Conservation (phyloP, 768 basidiomycete species). For the Lactarius tabidus region DNA sequence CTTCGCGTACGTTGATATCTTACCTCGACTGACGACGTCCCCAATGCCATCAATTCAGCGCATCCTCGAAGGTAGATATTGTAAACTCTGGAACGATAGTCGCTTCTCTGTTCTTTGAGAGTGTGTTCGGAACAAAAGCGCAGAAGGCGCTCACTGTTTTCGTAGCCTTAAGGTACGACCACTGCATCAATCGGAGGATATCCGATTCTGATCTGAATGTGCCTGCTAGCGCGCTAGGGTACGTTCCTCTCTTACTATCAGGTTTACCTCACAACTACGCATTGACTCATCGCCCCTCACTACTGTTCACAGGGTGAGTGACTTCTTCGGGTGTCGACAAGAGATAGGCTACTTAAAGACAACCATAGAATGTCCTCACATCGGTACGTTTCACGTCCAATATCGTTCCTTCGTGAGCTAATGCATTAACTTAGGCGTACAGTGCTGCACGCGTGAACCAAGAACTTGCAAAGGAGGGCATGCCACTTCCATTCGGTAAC, state of each 20-base stretch:
- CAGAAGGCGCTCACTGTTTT: slow-evolving; percentile 54
- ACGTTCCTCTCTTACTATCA: slow-evolving; percentile 14
- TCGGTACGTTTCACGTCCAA: not conserved
- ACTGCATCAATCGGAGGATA: not conserved
- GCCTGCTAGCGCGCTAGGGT: slow-evolving; percentile 36
- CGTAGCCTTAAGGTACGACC: slow-evolving; percentile 48
- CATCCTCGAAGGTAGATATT: slow-evolving; percentile 48
- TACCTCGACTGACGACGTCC: not conserved
- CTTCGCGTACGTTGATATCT: slow-evolving; percentile 39
- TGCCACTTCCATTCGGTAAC: slow-evolving; percentile 56
- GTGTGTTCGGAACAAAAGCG: slow-evolving; percentile 52
- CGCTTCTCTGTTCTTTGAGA: slow-evolving; percentile 56
- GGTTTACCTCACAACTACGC: not conserved
- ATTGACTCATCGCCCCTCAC: not conserved
- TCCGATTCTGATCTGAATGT: not conserved
- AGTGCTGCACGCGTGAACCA: slow-evolving; percentile 51
- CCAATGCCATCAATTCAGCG: slow-evolving; percentile 26
- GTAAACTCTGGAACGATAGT: slow-evolving; percentile 48
- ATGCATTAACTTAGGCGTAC: slow-evolving; percentile 42
- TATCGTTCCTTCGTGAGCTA: not conserved
- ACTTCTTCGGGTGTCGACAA: not conserved
- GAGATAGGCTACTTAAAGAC: not conserved
- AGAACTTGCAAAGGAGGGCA: slow-evolving; percentile 59
- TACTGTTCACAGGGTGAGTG: slow-evolving; percentile 11
- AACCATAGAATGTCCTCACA: slow-evolving; percentile 18